A percentile compares a stretch with the other conserved stretches of the same genome.
These are phyloP conservation scores for Fermentozyma sake DNA, from an alignment of 1,139 yeast species.

Conservation along the genomic window DNA sequence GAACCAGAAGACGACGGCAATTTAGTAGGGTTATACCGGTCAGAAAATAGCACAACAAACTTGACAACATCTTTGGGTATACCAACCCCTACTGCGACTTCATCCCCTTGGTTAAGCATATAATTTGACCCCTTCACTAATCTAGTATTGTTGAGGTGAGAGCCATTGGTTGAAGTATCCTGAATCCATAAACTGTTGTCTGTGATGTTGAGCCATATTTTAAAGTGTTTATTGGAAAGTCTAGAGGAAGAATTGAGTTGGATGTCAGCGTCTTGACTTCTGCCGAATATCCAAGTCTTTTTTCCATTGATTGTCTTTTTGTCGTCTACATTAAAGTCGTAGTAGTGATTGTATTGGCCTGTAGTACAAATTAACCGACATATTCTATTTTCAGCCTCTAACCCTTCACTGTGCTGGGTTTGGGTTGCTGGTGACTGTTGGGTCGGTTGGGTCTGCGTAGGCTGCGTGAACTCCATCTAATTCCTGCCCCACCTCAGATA, in stretches of 20 bases:
- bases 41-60: constrained; percentile 63
- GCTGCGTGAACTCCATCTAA: constrained; percentile 38
- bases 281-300: constrained; percentile 72
- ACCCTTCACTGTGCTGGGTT: constrained; percentile 13
- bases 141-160: constrained; percentile 71
- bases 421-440: constrained; percentile 47
- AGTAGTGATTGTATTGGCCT: constrained; percentile 48
- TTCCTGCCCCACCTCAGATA: no score
- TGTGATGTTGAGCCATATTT: constrained; percentile 54
- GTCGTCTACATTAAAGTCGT: constrained; percentile 32
- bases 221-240: constrained; percentile 74
- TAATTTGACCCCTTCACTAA: constrained; percentile 78
- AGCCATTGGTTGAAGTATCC: constrained; percentile 85
- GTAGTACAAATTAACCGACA: constrained; percentile 63
- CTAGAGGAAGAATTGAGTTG: constrained; percentile 60
- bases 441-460: constrained; percentile 53
- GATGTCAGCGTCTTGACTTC: constrained; percentile 65
- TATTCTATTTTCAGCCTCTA: constrained; percentile 14
- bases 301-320: constrained; percentile 25
- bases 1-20: constrained; percentile 14
- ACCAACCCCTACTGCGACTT: constrained; percentile 86
- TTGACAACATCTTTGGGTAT: constrained; percentile 71
- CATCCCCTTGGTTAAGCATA: constrained; percentile 87
- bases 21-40: constrained; percentile 32
- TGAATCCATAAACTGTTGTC: constrained; percentile 59